Conservation (phyloP, 768 basidiomycete species). For the Suillus occidentalis region DNA sequence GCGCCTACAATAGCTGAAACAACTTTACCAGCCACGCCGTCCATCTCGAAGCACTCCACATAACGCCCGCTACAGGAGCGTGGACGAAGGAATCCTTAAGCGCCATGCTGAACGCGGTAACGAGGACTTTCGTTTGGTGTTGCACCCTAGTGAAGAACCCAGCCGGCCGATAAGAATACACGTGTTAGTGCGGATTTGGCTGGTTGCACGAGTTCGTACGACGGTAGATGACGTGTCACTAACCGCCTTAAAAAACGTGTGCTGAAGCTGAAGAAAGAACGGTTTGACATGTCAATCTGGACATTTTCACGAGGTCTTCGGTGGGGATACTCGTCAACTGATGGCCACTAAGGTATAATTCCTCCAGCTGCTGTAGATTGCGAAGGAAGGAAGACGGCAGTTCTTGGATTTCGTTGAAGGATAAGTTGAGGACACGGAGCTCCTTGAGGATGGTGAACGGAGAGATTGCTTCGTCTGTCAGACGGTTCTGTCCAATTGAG, state of each 20-base stretch:
- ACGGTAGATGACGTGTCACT: too few species aligned
- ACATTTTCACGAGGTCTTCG: too few species aligned
- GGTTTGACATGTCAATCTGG: too few species aligned
- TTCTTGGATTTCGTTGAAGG: conserved; percentile 93
- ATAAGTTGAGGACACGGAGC: conserved; percentile 82
- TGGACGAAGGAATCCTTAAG: conserved; percentile 92
- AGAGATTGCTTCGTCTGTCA: conserved; percentile 78
- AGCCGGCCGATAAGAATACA: conserved; percentile 96
- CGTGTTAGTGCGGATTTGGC: too few species aligned
- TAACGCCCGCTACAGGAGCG: conserved; percentile 88
- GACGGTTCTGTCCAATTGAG: conserved; percentile 86
- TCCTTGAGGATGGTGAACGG: conserved; percentile 74
- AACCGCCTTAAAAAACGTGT: too few species aligned
- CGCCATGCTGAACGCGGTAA: conserved; percentile 89
- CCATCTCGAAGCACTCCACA: conserved; percentile 86
- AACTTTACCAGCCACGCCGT: conserved; percentile 88
- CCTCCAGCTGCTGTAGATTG: conserved; percentile 60
- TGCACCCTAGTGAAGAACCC: conserved; percentile 78
- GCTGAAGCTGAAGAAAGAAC: too few species aligned
- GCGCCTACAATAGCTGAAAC: conserved; percentile 81
- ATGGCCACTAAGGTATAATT: too few species aligned
- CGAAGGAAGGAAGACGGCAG: conserved; percentile 77
- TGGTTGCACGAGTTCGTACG: too few species aligned
- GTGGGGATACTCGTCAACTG: too few species aligned
- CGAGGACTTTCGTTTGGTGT: conserved; percentile 93